Conservation (phyloP, 2,329 filamentous ascomycete genomes). For the Verticillium isaacii region DNA sequence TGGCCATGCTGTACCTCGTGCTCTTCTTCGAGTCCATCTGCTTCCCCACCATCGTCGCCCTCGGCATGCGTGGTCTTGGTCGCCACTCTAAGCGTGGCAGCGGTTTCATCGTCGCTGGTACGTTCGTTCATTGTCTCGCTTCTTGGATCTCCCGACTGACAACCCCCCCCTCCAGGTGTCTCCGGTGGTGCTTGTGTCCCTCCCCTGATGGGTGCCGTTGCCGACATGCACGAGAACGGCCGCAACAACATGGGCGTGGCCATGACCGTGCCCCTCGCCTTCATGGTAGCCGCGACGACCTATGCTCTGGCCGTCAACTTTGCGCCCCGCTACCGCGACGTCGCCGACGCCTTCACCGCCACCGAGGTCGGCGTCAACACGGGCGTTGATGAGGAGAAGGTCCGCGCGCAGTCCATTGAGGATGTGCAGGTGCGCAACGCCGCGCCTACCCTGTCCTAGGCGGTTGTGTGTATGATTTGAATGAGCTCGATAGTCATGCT, state of each 20-base stretch:
- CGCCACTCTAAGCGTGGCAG: constrained; percentile 50
- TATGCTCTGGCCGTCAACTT: constrained; percentile 64
- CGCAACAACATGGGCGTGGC: constrained; percentile 36
- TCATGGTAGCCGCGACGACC: constrained; percentile 51
- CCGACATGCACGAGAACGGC: constrained; percentile 53
- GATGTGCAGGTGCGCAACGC: background rate
- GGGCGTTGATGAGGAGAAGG: constrained; percentile 15
- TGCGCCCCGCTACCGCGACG: constrained; percentile 55
- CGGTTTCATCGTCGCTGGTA: constrained; percentile 19
- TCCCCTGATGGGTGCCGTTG: constrained; percentile 63
- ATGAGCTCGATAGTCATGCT: background rate
- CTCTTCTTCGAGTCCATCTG: constrained; percentile 78
- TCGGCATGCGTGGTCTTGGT: constrained; percentile 49
- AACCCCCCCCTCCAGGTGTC: constrained; percentile 53
- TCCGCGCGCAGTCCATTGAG: background rate
- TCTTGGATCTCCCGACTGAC: constrained; percentile 8
- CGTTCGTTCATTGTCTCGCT: constrained; percentile 7
- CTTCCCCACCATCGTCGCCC: constrained; percentile 75
- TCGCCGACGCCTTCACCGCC: constrained; percentile 53
- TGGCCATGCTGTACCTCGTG: constrained; percentile 62
- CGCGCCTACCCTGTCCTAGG: background rate
- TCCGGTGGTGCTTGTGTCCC: constrained; percentile 70
- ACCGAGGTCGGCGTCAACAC: constrained; percentile 36
- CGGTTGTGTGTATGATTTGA: background rate
- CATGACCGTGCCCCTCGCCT: constrained; percentile 61